These are phyloP conservation scores for Trichophaea hybrida DNA, from an alignment of 2,329 filamentous ascomycete species.

Conservation along the genomic window DNA sequence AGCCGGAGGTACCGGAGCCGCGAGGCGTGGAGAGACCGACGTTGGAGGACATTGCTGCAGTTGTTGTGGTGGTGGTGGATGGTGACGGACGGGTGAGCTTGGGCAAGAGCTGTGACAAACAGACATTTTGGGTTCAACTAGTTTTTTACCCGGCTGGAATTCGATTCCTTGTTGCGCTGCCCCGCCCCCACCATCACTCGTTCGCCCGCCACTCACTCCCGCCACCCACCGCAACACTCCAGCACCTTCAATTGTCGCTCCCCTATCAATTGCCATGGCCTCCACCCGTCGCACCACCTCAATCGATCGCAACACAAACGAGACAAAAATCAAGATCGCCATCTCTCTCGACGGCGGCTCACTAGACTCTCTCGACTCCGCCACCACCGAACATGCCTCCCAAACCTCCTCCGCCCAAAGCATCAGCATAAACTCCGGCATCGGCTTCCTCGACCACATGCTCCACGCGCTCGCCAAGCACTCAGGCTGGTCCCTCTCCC, in stretches of 20 bases:
- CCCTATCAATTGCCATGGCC: slow-evolving; percentile 5
- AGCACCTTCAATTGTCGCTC: not conserved
- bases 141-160: not conserved
- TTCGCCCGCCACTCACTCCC: not conserved
- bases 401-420: slow-evolving; percentile 73
- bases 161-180: not conserved
- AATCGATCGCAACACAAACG: slow-evolving; percentile 83
- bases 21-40: slow-evolving; percentile 89
- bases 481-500: slow-evolving; percentile 75
- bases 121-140: too few relatives aligned
- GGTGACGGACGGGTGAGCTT: not conserved
- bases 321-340: slow-evolving; percentile 89
- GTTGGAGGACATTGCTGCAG: slow-evolving; percentile 69
- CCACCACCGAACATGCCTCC: slow-evolving; percentile 50
- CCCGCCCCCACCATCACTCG: not conserved
- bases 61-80: not conserved
- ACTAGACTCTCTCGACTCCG: slow-evolving; percentile 43
- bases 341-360: slow-evolving; percentile 85
- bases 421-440: slow-evolving; percentile 80
- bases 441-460: slow-evolving; percentile 98
- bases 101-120: not conserved
- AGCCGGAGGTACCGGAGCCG: slow-evolving; percentile 90
- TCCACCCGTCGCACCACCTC: slow-evolving; percentile 49
- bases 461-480: slow-evolving; percentile 93
- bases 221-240: not conserved